Base-by-base conservation (phyloP, 768 basidiomycete genomes). In the Neoboletus magnificus region DNA sequence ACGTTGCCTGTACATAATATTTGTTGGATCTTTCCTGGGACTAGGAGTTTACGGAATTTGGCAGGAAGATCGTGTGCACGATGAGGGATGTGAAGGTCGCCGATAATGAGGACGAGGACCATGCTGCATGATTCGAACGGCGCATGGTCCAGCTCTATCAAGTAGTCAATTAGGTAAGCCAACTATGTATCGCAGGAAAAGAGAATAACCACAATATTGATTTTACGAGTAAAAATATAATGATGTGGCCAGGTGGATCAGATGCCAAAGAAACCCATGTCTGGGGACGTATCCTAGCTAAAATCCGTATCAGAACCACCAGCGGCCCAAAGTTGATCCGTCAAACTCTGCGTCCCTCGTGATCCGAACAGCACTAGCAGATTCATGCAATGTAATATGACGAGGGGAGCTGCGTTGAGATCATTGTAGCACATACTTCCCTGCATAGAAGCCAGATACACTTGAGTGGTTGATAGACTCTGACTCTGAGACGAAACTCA, bases 1-100 rank as follows among this genome's bases (percentile, higher is more conserved):
- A 98, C 88, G 69, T 98, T 98, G 45, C 97, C 97, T 0, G 96
- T 98, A 71, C 93, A 97, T 25, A 98, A 79, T 56, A 98, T 97
- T 72, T 98, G 96, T 59, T 95, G 92, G 43, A 99, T 98, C 73
- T 99, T 99, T 22, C 97, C 97, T 20, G 91, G 91, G 6, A 92
- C 87, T 50, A 99, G 79, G 1, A 98, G 86, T 67, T 98, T 97
- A 77, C 96, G 95, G 77, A 99, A 99, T 75, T 98, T 98, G 15
- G 85, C 77, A 0, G 97, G 95, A 10, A 99, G 82, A 67, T 97
- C 97, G 69, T 97, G 92, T 10, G 77, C 78, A 42, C 91, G 77
- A 70, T 92, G 88, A 1, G 97, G 97, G 67, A 98, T 98, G 72
- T 98, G 95, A 22, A 98, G 82, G 78, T 99, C 97, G 49, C 96